phyloP scores from a whole-genome alignment of 305 asterid species.

The Solanum chacoense region DNA sequence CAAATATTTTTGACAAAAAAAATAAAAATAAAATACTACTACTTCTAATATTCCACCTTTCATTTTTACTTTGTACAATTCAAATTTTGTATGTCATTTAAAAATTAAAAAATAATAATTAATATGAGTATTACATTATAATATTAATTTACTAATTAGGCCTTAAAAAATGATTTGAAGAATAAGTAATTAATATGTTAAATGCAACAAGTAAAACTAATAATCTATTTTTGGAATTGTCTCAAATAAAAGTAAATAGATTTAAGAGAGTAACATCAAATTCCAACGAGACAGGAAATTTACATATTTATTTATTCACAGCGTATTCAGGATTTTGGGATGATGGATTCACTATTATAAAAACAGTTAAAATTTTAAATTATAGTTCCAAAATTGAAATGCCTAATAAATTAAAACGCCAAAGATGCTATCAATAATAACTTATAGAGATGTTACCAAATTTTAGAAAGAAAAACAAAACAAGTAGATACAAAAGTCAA shows the following conservation, averaged over 20 bases:
- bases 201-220: no score
- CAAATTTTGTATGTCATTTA: not conserved
- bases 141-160: not conserved
- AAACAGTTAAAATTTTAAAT: not conserved
- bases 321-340: accelerated
- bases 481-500: not conserved
- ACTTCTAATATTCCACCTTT: not conserved
- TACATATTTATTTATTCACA: no score
- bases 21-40: not conserved
- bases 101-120: not conserved
- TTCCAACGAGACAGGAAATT: not conserved
- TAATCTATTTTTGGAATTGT: no score
- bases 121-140: not conserved
- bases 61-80: not conserved
- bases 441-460: not conserved
- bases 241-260: not conserved
- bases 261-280: not conserved
- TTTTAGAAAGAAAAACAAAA: no score
- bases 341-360: not conserved
- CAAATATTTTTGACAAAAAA: not conserved
- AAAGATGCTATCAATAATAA: not conserved
- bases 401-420: not conserved
- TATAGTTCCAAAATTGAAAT: not conserved
- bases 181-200: not conserved
- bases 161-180: not conserved